These are phyloP conservation scores for Apiosordaria backusii DNA, from an alignment of 495 filamentous ascomycete species.

Conservation along the genomic window DNA sequence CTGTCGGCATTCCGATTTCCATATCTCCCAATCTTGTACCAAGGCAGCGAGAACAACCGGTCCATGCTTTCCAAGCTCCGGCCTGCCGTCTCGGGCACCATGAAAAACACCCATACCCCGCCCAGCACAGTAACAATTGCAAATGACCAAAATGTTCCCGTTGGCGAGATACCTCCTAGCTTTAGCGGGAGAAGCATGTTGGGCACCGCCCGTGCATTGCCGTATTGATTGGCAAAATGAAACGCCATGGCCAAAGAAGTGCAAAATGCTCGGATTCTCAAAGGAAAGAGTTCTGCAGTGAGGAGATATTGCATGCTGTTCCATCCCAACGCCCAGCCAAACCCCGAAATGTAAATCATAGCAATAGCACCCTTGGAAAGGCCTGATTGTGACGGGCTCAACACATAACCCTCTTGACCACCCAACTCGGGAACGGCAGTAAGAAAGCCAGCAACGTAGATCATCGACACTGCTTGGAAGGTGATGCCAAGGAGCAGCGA, in stretches of 20 bases:
- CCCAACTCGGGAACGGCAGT: constrained; percentile 50
- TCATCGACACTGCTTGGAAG: constrained; percentile 60
- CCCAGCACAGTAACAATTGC: constrained; percentile 57
- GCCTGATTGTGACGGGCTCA: constrained; percentile 30
- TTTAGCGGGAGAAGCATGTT: constrained; percentile 51
- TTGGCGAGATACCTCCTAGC: constrained; percentile 47
- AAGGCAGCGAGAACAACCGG: constrained; percentile 61
- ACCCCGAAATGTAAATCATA: constrained; percentile 63
- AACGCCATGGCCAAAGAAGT: constrained; percentile 53
- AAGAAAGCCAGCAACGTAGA: constrained; percentile 67
- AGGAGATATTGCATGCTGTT: constrained; percentile 74
- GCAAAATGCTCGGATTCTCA: constrained; percentile 51
- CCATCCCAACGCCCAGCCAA: constrained; percentile 72
- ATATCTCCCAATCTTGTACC: constrained; percentile 60
- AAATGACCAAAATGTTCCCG: constrained; percentile 66
- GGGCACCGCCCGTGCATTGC: constrained; percentile 56
- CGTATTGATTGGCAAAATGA: constrained; percentile 72
- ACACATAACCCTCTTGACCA: constrained; percentile 26
- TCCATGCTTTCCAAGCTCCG: constrained; percentile 64
- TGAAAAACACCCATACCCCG: constrained; percentile 57
- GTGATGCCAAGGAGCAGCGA: constrained; percentile 61
- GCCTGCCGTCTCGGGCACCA: constrained; percentile 64
- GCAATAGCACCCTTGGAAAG: constrained; percentile 56
- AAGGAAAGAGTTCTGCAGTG: constrained; percentile 70
- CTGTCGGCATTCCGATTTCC: constrained; percentile 56